Percentiles rank a stretch among this genome's conserved stretches.
Evolutionary conservation across 495 filamentous ascomycete genomes (phyloP).

Genomic region (Letharia lupina): DNA sequence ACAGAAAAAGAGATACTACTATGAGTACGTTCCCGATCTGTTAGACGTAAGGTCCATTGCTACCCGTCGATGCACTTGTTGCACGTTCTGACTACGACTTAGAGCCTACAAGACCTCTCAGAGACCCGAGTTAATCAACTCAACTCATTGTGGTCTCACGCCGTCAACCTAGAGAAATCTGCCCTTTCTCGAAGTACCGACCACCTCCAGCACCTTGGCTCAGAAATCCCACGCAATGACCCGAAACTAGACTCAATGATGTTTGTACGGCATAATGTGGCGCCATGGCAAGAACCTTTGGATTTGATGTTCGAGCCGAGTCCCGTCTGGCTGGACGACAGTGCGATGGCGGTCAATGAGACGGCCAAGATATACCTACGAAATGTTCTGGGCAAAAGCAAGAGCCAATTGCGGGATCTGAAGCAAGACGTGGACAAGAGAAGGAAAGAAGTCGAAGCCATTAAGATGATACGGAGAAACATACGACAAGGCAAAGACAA

Average conservation of each 20-base stretch:
- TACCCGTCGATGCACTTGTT: neutral
- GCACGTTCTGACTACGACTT: conserved; percentile 14
- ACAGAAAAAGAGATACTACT: conserved; percentile 91
- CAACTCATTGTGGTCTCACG: conserved; percentile 77
- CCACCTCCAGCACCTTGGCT: conserved; percentile 59
- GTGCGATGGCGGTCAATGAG: conserved; percentile 71
- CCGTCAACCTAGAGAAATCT: conserved; percentile 64
- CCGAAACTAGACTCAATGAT: conserved; percentile 90
- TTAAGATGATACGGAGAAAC: conserved; percentile 60
- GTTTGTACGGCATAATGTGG: conserved; percentile 89
- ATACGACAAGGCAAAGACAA: conserved; percentile 77
- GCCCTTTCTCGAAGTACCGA: conserved; percentile 63
- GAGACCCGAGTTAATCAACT: conserved; percentile 76
- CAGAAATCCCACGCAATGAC: conserved; percentile 81
- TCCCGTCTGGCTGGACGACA: conserved; percentile 95
- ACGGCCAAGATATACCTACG: conserved; percentile 79
- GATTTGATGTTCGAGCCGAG: conserved; percentile 88
- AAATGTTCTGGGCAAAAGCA: conserved; percentile 86
- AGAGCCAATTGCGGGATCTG: conserved; percentile 66
- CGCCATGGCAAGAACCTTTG: conserved; percentile 67
- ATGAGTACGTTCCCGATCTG: conserved; percentile 91
- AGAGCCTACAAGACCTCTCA: conserved; percentile 80
- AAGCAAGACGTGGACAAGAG: conserved; percentile 77
- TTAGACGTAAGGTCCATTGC: conserved; percentile 57
- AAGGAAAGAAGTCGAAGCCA: conserved; percentile 66